Evolutionary conservation across 2,329 filamentous ascomycete species (phyloP), one percentile per base, ranked within the genome.

Genomic region (Aureobasidium musti): DNA sequence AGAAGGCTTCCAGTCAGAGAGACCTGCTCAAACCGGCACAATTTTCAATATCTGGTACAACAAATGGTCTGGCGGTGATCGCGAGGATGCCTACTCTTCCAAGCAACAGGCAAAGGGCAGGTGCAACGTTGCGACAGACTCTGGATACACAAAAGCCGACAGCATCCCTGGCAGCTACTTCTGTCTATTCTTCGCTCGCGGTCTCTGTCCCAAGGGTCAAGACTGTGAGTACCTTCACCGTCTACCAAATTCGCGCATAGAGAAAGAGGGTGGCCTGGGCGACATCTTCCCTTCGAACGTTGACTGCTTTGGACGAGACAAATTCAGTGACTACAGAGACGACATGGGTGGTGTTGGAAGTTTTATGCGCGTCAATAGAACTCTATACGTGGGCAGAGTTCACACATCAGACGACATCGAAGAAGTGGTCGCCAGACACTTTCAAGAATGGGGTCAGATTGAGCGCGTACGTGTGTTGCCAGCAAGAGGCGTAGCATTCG

Each of bases 1-100:
- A 73, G 95, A 99, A 74, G 89, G 89, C 50, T 86, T 96, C 79
- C 91, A 90, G 72, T 89, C 89, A 39, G 92, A 97, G 73, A 90
- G 91, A 4, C 92, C 93, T 19, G 91, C 91, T 1, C 93, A 98
- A 74, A 98, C 94, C 0, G 95, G 95, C 63, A 96, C 91, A 0
- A 92, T 93, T 67, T 99, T 95, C 84, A 99, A 99, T 79, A 96
- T 96, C 74, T 97, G 93, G 94, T 97, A 97, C 81, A 97, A 97
- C 82, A 98, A 97, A 79, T 98, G 94, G 93, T 90, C 89, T 0
- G 95, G 95, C 71, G 95, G 95, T 74, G 95, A 99, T 79, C 87
- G 92, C 68, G 94, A 98, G 75, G 92, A 96, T 81, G 92, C 93
- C 72, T 92, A 94, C 74, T 85, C 92, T 4, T 91, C 90, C 41